Percentiles rank a stretch among this genome's conserved stretches.
These are phyloP conservation scores for Solanum hybrid DNA, from an alignment of 305 asterid species.

Conservation along the genomic window DNA sequence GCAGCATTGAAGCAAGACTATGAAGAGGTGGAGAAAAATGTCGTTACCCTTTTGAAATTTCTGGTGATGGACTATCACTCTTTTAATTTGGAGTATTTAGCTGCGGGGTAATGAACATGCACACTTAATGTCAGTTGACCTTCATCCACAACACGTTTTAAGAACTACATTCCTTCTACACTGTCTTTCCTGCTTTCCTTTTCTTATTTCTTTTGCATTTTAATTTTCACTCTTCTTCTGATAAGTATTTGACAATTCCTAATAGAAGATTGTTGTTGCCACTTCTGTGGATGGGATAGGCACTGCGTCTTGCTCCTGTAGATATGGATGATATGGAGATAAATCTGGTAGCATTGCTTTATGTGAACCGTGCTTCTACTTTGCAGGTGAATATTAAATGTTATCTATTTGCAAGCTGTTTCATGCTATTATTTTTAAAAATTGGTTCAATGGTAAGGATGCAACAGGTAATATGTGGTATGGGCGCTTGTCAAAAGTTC, in stretches of 20 bases:
- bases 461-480: neutral
- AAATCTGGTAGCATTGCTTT: conserved; percentile 49
- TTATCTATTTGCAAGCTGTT: neutral
- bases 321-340: conserved; percentile 45
- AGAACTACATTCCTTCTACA: neutral
- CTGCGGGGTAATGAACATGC: neutral
- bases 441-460: neutral
- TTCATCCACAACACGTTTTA: neutral
- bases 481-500: neutral
- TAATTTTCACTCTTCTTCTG: neutral
- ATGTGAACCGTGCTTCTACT: conserved; percentile 79
- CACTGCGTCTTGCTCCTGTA: conserved; percentile 61
- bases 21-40: neutral
- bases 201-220: neutral
- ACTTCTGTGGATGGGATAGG: conserved; percentile 36
- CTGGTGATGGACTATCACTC: neutral
- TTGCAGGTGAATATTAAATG: conserved; percentile 48
- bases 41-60: neutral
- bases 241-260: neutral
- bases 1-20: neutral
- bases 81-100: neutral
- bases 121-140: neutral
- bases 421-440: neutral
- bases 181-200: neutral
- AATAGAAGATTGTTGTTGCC: conserved; percentile 6